Base-by-base conservation (phyloP, 1,284 basidiomycete genomes). In the Pascua guehoae region DNA sequence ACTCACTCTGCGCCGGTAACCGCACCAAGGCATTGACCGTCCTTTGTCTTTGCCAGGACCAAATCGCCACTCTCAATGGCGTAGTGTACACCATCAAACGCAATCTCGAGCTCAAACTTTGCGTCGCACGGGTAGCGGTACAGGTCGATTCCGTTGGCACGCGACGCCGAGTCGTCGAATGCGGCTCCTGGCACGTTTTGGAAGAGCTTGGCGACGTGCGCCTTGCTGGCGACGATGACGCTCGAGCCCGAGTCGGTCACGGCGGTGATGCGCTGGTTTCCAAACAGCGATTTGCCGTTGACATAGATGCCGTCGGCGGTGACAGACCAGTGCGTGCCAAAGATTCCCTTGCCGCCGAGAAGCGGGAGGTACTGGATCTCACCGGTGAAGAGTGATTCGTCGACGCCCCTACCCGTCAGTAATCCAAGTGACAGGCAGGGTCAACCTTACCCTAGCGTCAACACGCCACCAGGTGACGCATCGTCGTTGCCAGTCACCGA, bases 311-410 rank as follows among this genome's bases (percentile, higher is more conserved):
- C 54, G 42, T 54, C 54, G 14, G 54, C 17, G 4, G 46, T 16
- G 38, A 54, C n/a, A 41, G 38, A 40, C 47, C 47, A 49, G 18
- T 32, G 18, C 3, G 12, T 32, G 12, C 18, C 12, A 12, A 24
- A 12, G 18, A 15, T 4, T 39, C 47, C 41, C 38, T 44, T 37
- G 36, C 55, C 44, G 17, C 50, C 43, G 37, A 56, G 51, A 0
- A 85, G 82, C 53, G 88, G 78, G 12, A 48, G 37, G 53, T 48
- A 39, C 12, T 49, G 12, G 36, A 54, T 36, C 17, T 49, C 41
- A 14, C 47, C 47, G 14, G 18, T 8, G 42, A 44, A 54, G 38
- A 49, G 41, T 9, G 47, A 38, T 8, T 36, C 36, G n/a, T 44
- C 39, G 17, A 44, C 48, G 8, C 53, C 47, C 45, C 46, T 39